phyloP scores from a whole-genome alignment of 2,329 filamentous ascomycete genomes.

The Aspergillus cejpii region DNA sequence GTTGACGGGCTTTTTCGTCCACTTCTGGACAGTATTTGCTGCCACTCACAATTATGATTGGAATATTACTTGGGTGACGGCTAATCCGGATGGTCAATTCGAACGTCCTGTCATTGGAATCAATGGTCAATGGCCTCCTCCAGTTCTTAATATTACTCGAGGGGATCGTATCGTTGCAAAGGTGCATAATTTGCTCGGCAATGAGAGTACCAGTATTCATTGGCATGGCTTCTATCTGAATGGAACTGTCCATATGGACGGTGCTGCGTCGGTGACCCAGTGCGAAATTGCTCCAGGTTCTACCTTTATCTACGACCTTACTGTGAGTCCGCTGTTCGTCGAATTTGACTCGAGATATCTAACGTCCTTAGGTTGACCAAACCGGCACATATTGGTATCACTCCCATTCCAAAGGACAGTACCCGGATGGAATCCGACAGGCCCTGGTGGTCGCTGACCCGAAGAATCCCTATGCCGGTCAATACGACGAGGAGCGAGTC shows the following conservation, averaged over 20 bases:
- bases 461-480: conserved; percentile 47
- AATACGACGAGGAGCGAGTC: conserved; percentile 55
- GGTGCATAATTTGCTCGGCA: conserved; percentile 59
- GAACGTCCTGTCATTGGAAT: conserved; percentile 57
- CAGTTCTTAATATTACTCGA: conserved; percentile 64
- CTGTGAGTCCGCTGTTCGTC: conserved; percentile 33
- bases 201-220: conserved; percentile 60
- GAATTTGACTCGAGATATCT: neutral
- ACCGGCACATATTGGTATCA: conserved; percentile 60
- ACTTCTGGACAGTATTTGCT: neutral
- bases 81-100: conserved; percentile 48
- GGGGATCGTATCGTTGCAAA: conserved; percentile 67
- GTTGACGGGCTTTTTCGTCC: neutral
- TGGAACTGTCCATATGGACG: conserved; percentile 68
- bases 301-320: conserved; percentile 62
- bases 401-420: conserved; percentile 57
- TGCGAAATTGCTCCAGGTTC: conserved; percentile 58
- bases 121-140: conserved; percentile 68
- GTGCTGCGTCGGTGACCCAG: conserved; percentile 60
- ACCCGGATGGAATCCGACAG: conserved; percentile 61
- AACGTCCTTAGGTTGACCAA: conserved; percentile 29
- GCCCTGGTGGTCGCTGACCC: conserved; percentile 59
- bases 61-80: conserved; percentile 49
- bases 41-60: conserved; percentile 44
- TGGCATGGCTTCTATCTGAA: conserved; percentile 77